These are phyloP conservation scores for Leccinum variicolor DNA, from an alignment of 768 basidiomycete genomes.

Conservation along the genomic window DNA sequence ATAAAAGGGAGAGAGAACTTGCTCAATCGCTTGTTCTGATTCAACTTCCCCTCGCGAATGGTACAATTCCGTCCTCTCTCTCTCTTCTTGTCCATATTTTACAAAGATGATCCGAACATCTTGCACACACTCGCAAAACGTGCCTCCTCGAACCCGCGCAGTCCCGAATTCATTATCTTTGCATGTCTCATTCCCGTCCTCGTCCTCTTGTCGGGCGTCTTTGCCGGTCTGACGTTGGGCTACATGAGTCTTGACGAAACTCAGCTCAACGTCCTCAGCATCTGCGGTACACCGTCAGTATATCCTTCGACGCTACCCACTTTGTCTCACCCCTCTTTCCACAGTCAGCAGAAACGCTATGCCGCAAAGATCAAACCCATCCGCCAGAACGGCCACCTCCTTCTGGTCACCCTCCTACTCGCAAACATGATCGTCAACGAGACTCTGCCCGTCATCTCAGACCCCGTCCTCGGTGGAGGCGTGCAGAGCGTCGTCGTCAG, in stretches of 20 bases:
- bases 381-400: slow-evolving; percentile 76
- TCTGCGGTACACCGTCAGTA: slow-evolving; percentile 78
- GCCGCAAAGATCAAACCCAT: slow-evolving; percentile 87
- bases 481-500: slow-evolving; percentile 74
- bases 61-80: slow-evolving; percentile 39
- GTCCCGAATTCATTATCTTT: slow-evolving; percentile 37
- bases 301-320: not conserved
- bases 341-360: slow-evolving; percentile 74
- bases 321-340: not conserved
- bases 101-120: slow-evolving; percentile 10
- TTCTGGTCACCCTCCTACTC: slow-evolving; percentile 78
- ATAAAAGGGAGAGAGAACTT: not conserved
- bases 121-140: slow-evolving; percentile 32
- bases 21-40: not conserved
- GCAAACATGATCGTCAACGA: slow-evolving; percentile 95
- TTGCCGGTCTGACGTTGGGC: slow-evolving; percentile 89
- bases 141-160: slow-evolving; percentile 14
- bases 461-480: slow-evolving; percentile 77
- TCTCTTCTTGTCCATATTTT: slow-evolving; percentile 37
- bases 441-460: slow-evolving; percentile 78
- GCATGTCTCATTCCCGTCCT: slow-evolving; percentile 75
- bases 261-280: slow-evolving; percentile 82
- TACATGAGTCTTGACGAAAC: slow-evolving; percentile 94
- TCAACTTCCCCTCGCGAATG: slow-evolving; percentile 31
- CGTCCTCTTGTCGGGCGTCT: slow-evolving; percentile 78